A percentile compares a stretch with the other conserved stretches of the same genome.
phyloP scores from a whole-genome alignment of 2,329 filamentous ascomycete genomes.

The Chalara sp. region DNA sequence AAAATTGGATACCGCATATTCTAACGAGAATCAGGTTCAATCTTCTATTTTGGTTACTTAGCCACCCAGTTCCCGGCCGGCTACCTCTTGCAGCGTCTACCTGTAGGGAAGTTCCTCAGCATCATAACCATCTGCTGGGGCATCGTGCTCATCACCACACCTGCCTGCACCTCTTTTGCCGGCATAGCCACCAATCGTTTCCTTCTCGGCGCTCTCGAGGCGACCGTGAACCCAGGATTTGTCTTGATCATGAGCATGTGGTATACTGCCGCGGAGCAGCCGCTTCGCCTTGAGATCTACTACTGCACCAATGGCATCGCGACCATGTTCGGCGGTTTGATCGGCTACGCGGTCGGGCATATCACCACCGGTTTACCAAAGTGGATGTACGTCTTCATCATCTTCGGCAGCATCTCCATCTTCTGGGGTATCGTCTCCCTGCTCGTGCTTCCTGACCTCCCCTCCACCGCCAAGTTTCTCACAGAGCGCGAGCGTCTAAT shows the following conservation, averaged over 20 bases:
- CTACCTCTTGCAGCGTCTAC: conserved; percentile 39
- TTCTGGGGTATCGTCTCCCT: conserved; percentile 48
- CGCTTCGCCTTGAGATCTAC: conserved; percentile 30
- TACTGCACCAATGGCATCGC: conserved; percentile 33
- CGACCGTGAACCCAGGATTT: conserved; percentile 44
- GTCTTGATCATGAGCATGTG: conserved; percentile 33
- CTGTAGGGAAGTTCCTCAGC: conserved; percentile 41
- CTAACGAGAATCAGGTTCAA: conserved; percentile 28
- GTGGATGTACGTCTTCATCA: conserved; percentile 54
- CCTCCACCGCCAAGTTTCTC: conserved; percentile 56
- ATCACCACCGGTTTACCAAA: conserved; percentile 42
- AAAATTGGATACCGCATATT: background rate
- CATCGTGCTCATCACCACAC: conserved; percentile 38
- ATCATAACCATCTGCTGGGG: conserved; percentile 41
- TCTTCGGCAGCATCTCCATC: conserved; percentile 49
- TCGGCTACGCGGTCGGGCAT: conserved; percentile 44
- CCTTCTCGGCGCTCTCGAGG: conserved; percentile 49
- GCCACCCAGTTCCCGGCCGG: conserved; percentile 38
- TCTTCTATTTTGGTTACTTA: conserved; percentile 46
- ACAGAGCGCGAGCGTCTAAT: conserved; percentile 47
- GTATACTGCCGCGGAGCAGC: conserved; percentile 33
- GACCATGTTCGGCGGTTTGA: conserved; percentile 43
- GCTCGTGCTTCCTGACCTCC: conserved; percentile 54
- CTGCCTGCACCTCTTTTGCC: conserved; percentile 47
- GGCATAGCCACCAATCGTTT: conserved; percentile 53